phyloP scores from a whole-genome alignment of 495 filamentous ascomycete species.

The Neurospora terricola region DNA sequence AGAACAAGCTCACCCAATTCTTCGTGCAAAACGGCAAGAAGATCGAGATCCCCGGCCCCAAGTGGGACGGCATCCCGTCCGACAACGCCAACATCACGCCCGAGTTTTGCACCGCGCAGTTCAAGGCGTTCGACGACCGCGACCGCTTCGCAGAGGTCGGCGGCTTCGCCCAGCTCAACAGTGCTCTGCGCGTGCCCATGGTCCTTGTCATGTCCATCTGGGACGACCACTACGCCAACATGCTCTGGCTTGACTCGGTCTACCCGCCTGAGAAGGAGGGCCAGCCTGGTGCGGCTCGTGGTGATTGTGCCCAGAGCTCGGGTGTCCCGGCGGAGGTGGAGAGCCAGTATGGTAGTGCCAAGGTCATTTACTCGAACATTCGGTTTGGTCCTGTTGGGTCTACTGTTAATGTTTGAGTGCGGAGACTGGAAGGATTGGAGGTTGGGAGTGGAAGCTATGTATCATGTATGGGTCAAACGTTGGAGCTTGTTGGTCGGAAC shows the following conservation, averaged over 20 bases:
- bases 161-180: conserved; percentile 48
- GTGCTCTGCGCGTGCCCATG: conserved; percentile 50
- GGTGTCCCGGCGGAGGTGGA: conserved; percentile 54
- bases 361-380: conserved; percentile 53
- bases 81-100: conserved; percentile 34
- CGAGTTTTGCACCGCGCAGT: conserved; percentile 20
- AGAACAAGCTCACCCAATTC: conserved; percentile 53
- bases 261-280: conserved; percentile 50
- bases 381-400: conserved; percentile 58
- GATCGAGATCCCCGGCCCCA: conserved; percentile 45
- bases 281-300: conserved; percentile 56
- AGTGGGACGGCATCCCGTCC: conserved; percentile 14
- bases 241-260: conserved; percentile 75
- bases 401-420: conserved; percentile 30
- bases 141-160: conserved; percentile 53
- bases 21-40: conserved; percentile 60
- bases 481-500: not conserved
- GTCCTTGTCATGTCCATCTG: conserved; percentile 70
- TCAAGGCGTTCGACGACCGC: conserved; percentile 33
- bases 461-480: not conserved
- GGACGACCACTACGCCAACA: conserved; percentile 70
- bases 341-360: conserved; percentile 27
- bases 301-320: conserved; percentile 48
- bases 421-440: not conserved
- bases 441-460: not conserved